Conservation (phyloP, 2,329 filamentous ascomycete genomes). For the Trichoderma sp. region DNA sequence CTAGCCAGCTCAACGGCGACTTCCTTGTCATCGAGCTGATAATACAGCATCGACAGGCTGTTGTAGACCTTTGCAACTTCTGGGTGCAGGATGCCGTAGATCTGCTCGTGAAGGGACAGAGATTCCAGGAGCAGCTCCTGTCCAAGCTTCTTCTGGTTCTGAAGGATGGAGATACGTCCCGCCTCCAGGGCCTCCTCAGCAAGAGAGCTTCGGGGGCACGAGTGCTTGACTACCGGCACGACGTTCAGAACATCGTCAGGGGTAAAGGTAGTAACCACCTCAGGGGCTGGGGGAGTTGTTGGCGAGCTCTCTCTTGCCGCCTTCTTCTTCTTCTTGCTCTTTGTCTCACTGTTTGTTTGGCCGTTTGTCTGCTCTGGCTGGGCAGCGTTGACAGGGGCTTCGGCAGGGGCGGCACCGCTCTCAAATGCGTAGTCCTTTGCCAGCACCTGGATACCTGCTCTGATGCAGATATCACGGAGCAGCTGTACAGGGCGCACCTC, state of each 20-base stretch:
- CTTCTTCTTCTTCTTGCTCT: conserved; percentile 60
- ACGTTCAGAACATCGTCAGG: conserved; percentile 88
- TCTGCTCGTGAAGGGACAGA: conserved; percentile 93
- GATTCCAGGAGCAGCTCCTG: conserved; percentile 96
- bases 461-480: conserved; percentile 83
- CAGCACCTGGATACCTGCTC: conserved; percentile 84
- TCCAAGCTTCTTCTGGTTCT: conserved; percentile 91
- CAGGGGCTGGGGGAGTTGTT: conserved; percentile 43
- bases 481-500: conserved; percentile 74
- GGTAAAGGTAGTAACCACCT: conserved; percentile 56
- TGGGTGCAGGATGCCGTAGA: conserved; percentile 94
- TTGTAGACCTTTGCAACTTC: conserved; percentile 96
- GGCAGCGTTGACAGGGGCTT: conserved; percentile 31
- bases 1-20: conserved; percentile 91
- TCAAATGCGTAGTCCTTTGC: conserved; percentile 57
- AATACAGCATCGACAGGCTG: conserved; percentile 91
- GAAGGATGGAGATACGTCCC: conserved; percentile 91
- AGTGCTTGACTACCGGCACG: conserved; percentile 94
- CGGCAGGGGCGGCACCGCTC: conserved; percentile 22
- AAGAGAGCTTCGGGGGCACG: conserved; percentile 81
- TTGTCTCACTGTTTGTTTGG: conserved; percentile 44
- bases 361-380: conserved; percentile 40
- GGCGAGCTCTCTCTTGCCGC: conserved; percentile 53
- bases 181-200: conserved; percentile 96
- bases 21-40: conserved; percentile 96